These are phyloP conservation scores for Lecanicillium sp. DNA, from an alignment of 2,329 filamentous ascomycete species.

Conservation along the genomic window DNA sequence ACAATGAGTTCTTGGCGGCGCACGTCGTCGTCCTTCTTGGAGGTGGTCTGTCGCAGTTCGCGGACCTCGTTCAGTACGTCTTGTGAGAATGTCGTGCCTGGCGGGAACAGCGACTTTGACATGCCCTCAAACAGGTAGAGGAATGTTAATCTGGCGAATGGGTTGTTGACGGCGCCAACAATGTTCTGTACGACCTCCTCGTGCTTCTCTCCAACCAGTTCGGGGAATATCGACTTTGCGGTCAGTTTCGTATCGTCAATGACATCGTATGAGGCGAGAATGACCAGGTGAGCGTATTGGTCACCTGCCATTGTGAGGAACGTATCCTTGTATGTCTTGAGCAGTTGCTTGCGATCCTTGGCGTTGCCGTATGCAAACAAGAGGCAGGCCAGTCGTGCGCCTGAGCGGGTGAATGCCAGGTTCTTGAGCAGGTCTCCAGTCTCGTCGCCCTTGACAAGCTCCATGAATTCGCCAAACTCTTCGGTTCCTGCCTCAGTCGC, in stretches of 20 bases:
- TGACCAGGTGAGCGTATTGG: constrained; percentile 66
- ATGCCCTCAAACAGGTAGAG: constrained; percentile 73
- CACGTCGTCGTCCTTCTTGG: constrained; percentile 79
- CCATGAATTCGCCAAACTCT: constrained; percentile 80
- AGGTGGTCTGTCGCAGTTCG: constrained; percentile 71
- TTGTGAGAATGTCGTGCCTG: constrained; percentile 56
- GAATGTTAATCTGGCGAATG: constrained; percentile 58
- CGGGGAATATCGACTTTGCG: constrained; percentile 77
- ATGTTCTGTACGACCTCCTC: constrained; percentile 57
- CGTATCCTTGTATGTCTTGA: constrained; percentile 86
- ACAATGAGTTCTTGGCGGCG: constrained; percentile 71
- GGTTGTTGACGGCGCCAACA: constrained; percentile 55
- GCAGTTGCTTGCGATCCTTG: constrained; percentile 85
- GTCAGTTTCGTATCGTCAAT: constrained; percentile 91
- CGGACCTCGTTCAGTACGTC: constrained; percentile 71
- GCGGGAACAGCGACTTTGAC: constrained; percentile 53
- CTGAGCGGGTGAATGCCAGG: constrained; percentile 88
- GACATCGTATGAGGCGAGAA: constrained; percentile 82
- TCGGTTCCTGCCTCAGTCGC: constrained; percentile 69
- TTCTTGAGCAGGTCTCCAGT: constrained; percentile 88
- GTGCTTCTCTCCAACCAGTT: constrained; percentile 68
- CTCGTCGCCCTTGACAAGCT: constrained; percentile 86
- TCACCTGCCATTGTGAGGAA: constrained; percentile 81
- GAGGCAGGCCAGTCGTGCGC: constrained; percentile 72
- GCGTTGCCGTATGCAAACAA: constrained; percentile 77